A percentile compares a stretch with the other conserved stretches of the same genome.
Conservation (phyloP, 2,329 filamentous ascomycete species). For the Sclerotinia glacialis region DNA sequence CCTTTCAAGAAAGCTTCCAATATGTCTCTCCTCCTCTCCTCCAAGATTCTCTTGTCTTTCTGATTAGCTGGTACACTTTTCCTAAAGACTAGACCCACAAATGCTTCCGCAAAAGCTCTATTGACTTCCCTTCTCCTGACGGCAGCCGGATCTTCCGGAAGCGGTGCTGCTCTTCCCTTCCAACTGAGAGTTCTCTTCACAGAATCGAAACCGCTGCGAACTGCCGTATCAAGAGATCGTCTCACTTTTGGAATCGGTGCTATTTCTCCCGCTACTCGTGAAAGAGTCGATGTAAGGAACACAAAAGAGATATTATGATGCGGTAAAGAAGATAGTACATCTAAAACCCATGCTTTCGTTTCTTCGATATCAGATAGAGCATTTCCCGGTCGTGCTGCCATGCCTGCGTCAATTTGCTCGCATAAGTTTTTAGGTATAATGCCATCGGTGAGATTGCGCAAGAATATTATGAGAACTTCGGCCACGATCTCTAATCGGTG, state of each 20-base stretch:
- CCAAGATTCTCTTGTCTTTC: slow-evolving; percentile 56
- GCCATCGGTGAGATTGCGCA: slow-evolving; percentile 73
- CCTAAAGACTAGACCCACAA: slow-evolving; percentile 63
- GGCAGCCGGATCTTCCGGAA: slow-evolving; percentile 48
- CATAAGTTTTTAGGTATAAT: slow-evolving; percentile 71
- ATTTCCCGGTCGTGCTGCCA: slow-evolving; percentile 47
- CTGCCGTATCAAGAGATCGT: slow-evolving; percentile 21
- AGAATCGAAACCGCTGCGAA: slow-evolving; percentile 32
- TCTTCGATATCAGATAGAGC: slow-evolving; percentile 50
- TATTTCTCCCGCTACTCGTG: slow-evolving; percentile 55
- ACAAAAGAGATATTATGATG: slow-evolving; percentile 88
- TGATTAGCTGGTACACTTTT: slow-evolving; percentile 45
- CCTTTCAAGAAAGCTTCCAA: slow-evolving; percentile 65
- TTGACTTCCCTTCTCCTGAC: slow-evolving; percentile 59
- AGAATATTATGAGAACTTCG: slow-evolving; percentile 70
- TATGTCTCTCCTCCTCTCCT: slow-evolving; percentile 63
- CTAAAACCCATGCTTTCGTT: slow-evolving; percentile 62
- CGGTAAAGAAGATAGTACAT: slow-evolving; percentile 67
- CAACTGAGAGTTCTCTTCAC: slow-evolving; percentile 35
- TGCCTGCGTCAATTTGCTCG: slow-evolving; percentile 61
- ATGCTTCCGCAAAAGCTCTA: slow-evolving; percentile 61
- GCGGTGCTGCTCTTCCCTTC: slow-evolving; percentile 30
- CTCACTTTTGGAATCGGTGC: slow-evolving; percentile 41
- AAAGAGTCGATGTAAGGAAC: slow-evolving; percentile 76
- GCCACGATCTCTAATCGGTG: slow-evolving; percentile 73